phyloP scores from a whole-genome alignment of 805 yeast genomes.

The Pichia cabralensis region DNA sequence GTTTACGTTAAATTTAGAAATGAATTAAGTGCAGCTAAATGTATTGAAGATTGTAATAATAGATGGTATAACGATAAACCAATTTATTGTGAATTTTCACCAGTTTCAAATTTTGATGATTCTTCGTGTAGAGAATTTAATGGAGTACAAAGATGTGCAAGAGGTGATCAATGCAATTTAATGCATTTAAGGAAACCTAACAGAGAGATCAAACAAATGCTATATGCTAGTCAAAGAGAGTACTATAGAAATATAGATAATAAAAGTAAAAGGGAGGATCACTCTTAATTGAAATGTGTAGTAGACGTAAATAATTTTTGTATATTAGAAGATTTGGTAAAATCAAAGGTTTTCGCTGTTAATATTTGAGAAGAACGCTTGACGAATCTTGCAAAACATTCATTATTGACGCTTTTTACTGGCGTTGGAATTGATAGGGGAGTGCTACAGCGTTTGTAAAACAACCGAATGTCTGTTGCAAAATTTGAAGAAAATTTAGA shows the following conservation, averaged over 20 bases:
- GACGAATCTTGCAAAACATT: too few relatives aligned
- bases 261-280: too few relatives aligned
- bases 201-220: constrained; percentile 12
- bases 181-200: constrained; percentile 66
- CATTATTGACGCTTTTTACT: too few relatives aligned
- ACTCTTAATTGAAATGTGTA: too few relatives aligned
- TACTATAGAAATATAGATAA: constrained; percentile 4
- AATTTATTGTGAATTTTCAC: constrained; percentile 67
- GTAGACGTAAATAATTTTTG: too few relatives aligned
- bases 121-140: constrained; percentile 72
- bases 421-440: too few relatives aligned
- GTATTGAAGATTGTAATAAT: constrained; percentile 52
- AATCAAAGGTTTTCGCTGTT: too few relatives aligned
- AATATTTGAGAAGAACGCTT: too few relatives aligned
- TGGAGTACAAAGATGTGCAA: constrained; percentile 42
- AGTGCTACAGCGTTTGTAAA: too few relatives aligned
- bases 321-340: too few relatives aligned
- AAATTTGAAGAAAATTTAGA: too few relatives aligned
- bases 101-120: constrained; percentile 59
- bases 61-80: constrained; percentile 81
- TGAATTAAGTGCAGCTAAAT: constrained; percentile 48
- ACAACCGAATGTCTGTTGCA: too few relatives aligned
- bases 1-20: constrained; percentile 59
- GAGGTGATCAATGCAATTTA: constrained; percentile 81
- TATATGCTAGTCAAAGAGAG: constrained; percentile 14